These are phyloP conservation scores for Pythium sukuiense DNA, from an alignment of 352 stramenopile species.

Conservation along the genomic window DNA sequence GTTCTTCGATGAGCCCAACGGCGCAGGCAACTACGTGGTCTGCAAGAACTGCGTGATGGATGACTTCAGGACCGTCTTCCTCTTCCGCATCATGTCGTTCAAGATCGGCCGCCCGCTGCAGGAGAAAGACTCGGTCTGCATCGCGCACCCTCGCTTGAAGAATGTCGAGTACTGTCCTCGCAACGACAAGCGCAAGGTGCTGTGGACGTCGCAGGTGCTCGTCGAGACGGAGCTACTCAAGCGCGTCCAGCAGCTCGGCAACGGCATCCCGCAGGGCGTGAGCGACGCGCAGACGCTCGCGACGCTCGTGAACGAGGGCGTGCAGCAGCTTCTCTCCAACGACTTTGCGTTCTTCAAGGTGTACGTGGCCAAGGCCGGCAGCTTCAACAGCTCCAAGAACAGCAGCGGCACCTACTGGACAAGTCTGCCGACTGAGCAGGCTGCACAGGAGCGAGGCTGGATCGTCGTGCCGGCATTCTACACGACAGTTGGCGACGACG, in stretches of 20 bases:
- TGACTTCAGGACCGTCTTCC: slow-evolving; percentile 2
- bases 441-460: background rate
- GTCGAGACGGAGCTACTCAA: background rate
- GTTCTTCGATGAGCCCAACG: slow-evolving; percentile 13
- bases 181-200: background rate
- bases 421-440: background rate
- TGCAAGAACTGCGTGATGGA: slow-evolving; percentile 9
- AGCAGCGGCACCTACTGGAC: slow-evolving; percentile 4
- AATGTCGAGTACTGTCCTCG: slow-evolving; percentile 1
- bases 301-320: background rate
- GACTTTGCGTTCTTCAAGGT: slow-evolving; percentile 11
- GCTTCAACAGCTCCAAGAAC: slow-evolving; percentile 1
- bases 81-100: slow-evolving; percentile 11
- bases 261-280: background rate
- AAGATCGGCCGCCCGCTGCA: background rate
- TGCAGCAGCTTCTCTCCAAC: background rate
- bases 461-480: slow-evolving; percentile 5
- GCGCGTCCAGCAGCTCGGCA: background rate
- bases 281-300: background rate
- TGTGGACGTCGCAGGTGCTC: background rate
- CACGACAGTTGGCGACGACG: background rate
- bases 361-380: slow-evolving; percentile 6
- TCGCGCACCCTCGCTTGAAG: background rate
- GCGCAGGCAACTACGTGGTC: slow-evolving; percentile 9
- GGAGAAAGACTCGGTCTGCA: background rate